A percentile compares a stretch with the other conserved stretches of the same genome.
These are phyloP conservation scores for Nannizzia gypsea DNA, from an alignment of 2,329 filamentous ascomycete species.

Conservation along the genomic window DNA sequence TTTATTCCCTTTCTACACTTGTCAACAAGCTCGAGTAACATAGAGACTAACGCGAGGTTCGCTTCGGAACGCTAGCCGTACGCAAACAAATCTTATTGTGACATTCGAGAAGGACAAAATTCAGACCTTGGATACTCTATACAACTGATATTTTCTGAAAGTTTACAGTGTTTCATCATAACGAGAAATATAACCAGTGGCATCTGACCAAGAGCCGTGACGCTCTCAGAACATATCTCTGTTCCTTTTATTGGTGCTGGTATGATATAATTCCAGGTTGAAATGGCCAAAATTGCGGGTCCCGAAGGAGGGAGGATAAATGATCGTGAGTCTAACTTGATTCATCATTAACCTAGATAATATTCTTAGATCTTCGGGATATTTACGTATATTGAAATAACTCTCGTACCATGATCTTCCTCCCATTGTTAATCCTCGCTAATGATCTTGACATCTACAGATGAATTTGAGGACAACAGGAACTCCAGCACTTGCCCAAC, in stretches of 20 bases:
- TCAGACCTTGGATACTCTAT: background rate
- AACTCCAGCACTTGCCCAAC: constrained; percentile 1
- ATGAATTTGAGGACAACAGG: background rate
- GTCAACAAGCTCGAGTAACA: background rate
- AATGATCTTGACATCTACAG: constrained; percentile 4
- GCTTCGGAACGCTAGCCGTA: background rate
- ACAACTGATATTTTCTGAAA: background rate
- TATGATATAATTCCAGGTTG: too few relatives aligned
- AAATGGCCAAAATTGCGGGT: too few relatives aligned
- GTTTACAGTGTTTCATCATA: background rate
- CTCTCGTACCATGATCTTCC: too few relatives aligned
- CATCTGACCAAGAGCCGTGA: background rate
- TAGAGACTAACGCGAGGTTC: background rate
- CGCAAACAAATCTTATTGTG: background rate
- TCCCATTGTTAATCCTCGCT: background rate
- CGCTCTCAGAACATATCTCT: too few relatives aligned
- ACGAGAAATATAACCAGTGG: background rate
- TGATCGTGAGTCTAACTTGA: background rate
- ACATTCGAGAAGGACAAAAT: background rate
- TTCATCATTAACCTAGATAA: background rate
- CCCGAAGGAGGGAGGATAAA: background rate
- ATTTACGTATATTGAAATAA: background rate
- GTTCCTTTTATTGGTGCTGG: too few relatives aligned
- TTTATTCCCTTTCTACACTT: background rate
- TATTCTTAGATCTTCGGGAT: background rate